Conservation (phyloP, 805 yeast genomes). For the Kodamaea fukazawae region DNA sequence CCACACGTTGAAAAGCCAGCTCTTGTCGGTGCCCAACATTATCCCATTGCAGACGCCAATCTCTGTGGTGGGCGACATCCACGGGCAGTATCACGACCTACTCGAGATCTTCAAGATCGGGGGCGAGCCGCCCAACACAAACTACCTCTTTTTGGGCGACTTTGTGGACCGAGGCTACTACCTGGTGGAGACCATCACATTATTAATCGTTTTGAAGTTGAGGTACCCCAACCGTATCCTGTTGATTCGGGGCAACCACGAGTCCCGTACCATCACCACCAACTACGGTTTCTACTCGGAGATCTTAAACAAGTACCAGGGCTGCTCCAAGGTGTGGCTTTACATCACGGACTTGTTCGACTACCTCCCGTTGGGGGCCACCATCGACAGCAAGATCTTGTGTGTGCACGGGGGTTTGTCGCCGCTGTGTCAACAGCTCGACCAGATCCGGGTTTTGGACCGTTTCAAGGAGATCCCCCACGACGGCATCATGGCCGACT, state of each 20-base stretch:
- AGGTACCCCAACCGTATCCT: constrained; percentile 84
- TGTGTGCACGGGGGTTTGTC: constrained; percentile 97
- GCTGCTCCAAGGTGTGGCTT: constrained; percentile 71
- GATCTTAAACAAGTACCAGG: constrained; percentile 85
- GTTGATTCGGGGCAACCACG: constrained; percentile 92
- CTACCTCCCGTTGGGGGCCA: constrained; percentile 81
- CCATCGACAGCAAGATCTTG: constrained; percentile 84
- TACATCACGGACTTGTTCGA: constrained; percentile 92
- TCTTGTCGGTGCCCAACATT: constrained; percentile 80
- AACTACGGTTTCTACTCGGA: constrained; percentile 96
- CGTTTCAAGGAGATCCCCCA: constrained; percentile 95
- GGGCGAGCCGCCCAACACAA: constrained; percentile 89
- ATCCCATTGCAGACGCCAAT: constrained; percentile 83
- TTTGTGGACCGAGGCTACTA: constrained; percentile 95
- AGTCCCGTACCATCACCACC: constrained; percentile 93
- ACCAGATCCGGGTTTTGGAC: constrained; percentile 87
- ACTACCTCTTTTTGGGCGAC: constrained; percentile 90
- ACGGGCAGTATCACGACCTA: constrained; percentile 94
- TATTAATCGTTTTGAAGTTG: constrained; percentile 77
- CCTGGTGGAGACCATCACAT: constrained; percentile 86
- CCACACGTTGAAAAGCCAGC: constrained; percentile 75
- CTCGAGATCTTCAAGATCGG: constrained; percentile 92
- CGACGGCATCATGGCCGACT: constrained; percentile 99
- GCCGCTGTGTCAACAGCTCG: constrained; percentile 91
- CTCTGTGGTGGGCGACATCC: constrained; percentile 96